Conservation (phyloP, 192 early-diverging fungal species). For the Backusella circina region DNA sequence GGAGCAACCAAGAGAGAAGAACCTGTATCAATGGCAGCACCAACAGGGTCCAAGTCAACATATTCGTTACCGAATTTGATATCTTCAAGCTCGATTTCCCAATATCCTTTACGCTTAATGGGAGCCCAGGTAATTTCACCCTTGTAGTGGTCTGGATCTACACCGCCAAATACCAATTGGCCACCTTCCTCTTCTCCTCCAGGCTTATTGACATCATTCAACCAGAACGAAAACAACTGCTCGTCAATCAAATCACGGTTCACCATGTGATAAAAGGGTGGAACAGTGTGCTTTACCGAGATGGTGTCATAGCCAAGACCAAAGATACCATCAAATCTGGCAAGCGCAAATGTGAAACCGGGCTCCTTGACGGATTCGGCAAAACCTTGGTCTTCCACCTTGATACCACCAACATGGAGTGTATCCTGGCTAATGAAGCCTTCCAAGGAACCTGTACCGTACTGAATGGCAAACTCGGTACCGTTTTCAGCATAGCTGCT, state of each 20-base stretch:
- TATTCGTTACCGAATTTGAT: slow-evolving; percentile 76
- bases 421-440: slow-evolving; percentile 88
- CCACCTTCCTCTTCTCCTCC: slow-evolving; percentile 63
- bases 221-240: slow-evolving; percentile 88
- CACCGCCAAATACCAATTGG: slow-evolving; percentile 87
- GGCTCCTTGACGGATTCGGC: slow-evolving; percentile 96
- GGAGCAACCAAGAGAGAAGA: slow-evolving; percentile 83
- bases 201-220: slow-evolving; percentile 66
- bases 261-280: slow-evolving; percentile 94
- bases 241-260: slow-evolving; percentile 73
- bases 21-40: slow-evolving; percentile 92
- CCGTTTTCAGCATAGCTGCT: slow-evolving; percentile 81
- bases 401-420: slow-evolving; percentile 70
- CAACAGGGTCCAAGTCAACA: slow-evolving; percentile 58
- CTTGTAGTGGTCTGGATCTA: slow-evolving; percentile 71
- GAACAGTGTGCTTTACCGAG: slow-evolving; percentile 85
- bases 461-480: slow-evolving; percentile 94
- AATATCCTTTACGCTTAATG: slow-evolving; percentile 91
- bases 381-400: slow-evolving; percentile 76
- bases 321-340: slow-evolving; percentile 94
- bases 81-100: slow-evolving; percentile 90
- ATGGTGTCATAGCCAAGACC: slow-evolving; percentile 90
- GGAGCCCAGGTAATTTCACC: slow-evolving; percentile 78
- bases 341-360: slow-evolving; percentile 91
- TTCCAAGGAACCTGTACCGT: slow-evolving; percentile 91